A percentile compares a stretch with the other conserved stretches of the same genome.
Conservation (phyloP, 352 stramenopile species). For the Phytophthora tentaculata region DNA sequence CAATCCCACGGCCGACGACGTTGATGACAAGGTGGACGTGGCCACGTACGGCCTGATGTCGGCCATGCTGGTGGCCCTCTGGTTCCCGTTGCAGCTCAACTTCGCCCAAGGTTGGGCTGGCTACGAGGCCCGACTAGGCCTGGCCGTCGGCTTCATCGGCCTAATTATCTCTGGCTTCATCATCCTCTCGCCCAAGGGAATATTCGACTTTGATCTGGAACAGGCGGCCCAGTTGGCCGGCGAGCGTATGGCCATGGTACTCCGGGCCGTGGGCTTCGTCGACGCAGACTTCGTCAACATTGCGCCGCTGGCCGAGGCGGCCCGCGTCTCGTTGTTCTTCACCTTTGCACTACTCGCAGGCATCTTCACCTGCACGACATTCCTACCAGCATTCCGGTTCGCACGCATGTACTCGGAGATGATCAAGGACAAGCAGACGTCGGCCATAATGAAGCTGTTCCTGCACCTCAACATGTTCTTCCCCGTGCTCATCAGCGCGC, state of each 20-base stretch:
- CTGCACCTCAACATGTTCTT: conserved; percentile 79
- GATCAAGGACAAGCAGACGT: conserved; percentile 50
- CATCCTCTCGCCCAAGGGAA: conserved; percentile 58
- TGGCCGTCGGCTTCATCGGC: conserved; percentile 60
- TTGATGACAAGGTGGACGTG: conserved; percentile 47
- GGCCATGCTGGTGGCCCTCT: conserved; percentile 68
- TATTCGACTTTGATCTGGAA: conserved; percentile 80
- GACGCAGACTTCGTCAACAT: conserved; percentile 66
- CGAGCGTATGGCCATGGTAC: conserved; percentile 50
- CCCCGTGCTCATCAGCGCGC: conserved; percentile 53
- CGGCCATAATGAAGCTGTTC: conserved; percentile 45
- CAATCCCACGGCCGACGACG: background rate
- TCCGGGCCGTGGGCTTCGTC: conserved; percentile 64
- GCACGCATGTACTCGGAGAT: conserved; percentile 82
- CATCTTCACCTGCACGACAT: conserved; percentile 66
- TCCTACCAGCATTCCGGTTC: conserved; percentile 79
- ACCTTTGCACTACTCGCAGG: conserved; percentile 49
- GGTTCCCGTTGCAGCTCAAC: conserved; percentile 80
- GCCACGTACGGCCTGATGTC: conserved; percentile 72
- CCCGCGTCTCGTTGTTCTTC: conserved; percentile 41
- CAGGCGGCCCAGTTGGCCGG: conserved; percentile 43
- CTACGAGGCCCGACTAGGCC: conserved; percentile 67
- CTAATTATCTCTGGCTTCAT: conserved; percentile 68
- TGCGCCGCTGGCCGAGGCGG: conserved; percentile 32
- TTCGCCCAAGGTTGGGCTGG: conserved; percentile 61